phyloP scores from a whole-genome alignment of 305 asterid species.

The Rubia peregrina region DNA sequence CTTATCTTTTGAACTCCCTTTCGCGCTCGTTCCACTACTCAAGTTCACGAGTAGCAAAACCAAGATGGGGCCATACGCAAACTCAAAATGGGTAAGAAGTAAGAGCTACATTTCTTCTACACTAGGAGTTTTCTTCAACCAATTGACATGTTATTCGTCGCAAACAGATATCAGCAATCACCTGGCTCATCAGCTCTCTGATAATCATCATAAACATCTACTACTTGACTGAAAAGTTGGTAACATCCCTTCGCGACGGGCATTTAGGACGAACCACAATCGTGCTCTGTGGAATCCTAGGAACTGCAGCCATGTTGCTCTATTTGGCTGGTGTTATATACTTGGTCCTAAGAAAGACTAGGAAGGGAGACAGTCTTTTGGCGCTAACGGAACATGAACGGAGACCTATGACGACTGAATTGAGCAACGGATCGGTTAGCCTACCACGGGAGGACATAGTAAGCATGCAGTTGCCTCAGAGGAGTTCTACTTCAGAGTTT shows the following conservation, averaged over 20 bases:
- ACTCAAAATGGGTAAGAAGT: constrained; percentile 52
- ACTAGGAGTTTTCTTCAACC: not conserved
- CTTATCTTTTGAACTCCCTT: constrained; percentile 90
- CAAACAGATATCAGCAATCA: constrained; percentile 55
- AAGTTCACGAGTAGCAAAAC: constrained; percentile 92
- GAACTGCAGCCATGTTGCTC: constrained; percentile 50
- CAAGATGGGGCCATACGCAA: constrained; percentile 76
- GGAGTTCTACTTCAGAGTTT: constrained; percentile 30
- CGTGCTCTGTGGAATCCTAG: constrained; percentile 60
- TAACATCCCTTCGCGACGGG: constrained; percentile 48
- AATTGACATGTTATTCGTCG: not conserved
- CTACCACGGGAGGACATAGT: constrained; percentile 69
- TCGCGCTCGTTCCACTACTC: constrained; percentile 89
- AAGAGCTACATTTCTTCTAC: not conserved
- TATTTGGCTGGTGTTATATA: constrained; percentile 61
- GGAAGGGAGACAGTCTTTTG: constrained; percentile 54
- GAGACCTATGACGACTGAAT: constrained; percentile 24
- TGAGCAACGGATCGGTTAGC: constrained; percentile 13
- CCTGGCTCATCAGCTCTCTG: constrained; percentile 75
- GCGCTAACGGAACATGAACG: constrained; percentile 44
- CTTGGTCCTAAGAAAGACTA: constrained; percentile 57
- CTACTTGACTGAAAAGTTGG: constrained; percentile 60
- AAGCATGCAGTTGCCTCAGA: constrained; percentile 73
- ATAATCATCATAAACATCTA: constrained; percentile 79
- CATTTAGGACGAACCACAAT: constrained; percentile 28